Evolutionary conservation across 2,329 filamentous ascomycete genomes (phyloP).

Genomic region (Corynespora cassiicola): DNA sequence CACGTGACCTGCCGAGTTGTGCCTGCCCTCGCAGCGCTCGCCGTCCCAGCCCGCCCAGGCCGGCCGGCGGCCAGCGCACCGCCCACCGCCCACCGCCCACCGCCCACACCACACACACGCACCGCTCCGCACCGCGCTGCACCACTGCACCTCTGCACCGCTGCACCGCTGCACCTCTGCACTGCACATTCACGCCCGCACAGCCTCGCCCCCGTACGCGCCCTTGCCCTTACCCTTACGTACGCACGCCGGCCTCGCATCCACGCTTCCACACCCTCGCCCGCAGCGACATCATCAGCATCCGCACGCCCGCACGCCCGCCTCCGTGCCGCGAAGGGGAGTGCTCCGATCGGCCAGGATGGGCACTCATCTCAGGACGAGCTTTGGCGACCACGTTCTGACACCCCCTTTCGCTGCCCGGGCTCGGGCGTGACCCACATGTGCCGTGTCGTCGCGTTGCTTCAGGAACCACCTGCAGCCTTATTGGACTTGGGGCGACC

Average conservation of each 20-base stretch:
- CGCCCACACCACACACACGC: background rate
- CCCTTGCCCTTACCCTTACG: conserved; percentile 6
- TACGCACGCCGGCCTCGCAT: conserved; percentile 2
- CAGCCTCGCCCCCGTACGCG: no score
- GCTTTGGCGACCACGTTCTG: conserved; percentile 21
- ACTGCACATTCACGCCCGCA: no score
- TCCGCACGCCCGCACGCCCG: conserved; percentile 3
- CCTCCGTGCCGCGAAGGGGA: conserved; percentile 2
- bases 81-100: no score
- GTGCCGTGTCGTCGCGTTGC: conserved; percentile 15
- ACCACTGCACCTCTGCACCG: conserved; percentile 16
- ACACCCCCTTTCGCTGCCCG: conserved; percentile 8
- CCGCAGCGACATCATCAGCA: background rate
- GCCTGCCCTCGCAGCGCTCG: conserved; percentile 6
- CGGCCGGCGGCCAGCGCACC: conserved; percentile 1
- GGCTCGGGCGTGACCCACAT: conserved; percentile 1
- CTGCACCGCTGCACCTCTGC: conserved; percentile 2
- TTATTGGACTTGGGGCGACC: conserved; percentile 18
- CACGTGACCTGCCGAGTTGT: conserved; percentile 28
- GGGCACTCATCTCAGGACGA: background rate
- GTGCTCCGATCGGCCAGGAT: background rate
- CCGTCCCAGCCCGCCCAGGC: conserved; percentile 1
- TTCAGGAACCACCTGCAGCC: conserved; percentile 42
- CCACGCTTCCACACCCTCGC: no score
- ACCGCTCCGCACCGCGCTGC: conserved; percentile 1